A percentile compares a stretch with the other conserved stretches of the same genome.
These are phyloP conservation scores for Hondaea fermentalgiana DNA, from an alignment of 108 stramenopile genomes.

Conservation along the genomic window DNA sequence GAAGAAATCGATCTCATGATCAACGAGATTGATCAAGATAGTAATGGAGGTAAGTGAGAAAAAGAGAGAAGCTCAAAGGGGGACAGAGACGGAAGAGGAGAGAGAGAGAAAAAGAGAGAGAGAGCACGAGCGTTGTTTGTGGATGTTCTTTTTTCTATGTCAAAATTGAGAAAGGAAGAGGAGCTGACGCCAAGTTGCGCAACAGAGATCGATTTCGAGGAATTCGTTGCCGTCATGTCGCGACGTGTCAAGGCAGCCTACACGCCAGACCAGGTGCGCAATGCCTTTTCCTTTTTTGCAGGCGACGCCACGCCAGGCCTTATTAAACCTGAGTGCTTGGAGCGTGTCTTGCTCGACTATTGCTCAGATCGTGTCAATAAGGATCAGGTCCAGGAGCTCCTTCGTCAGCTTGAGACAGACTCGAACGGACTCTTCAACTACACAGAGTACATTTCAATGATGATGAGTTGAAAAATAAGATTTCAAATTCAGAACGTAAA, in stretches of 20 bases:
- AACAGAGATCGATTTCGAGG: conserved; percentile 55
- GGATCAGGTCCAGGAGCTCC: conserved; percentile 53
- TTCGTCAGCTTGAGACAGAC: conserved; percentile 57
- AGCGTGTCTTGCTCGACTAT: conserved; percentile 45
- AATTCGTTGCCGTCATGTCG: conserved; percentile 44
- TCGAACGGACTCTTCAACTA: conserved; percentile 52
- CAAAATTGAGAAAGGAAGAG: too few relatives aligned
- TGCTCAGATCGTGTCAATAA: conserved; percentile 49
- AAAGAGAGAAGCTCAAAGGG: too few relatives aligned
- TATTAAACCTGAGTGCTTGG: conserved; percentile 43
- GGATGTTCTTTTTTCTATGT: too few relatives aligned
- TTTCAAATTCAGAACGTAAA: too few relatives aligned
- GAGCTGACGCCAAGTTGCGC: too few relatives aligned
- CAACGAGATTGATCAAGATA: conserved; percentile 55
- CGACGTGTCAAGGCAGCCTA: conserved; percentile 51
- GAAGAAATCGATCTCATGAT: conserved; percentile 64
- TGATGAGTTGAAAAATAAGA: conserved; percentile 23
- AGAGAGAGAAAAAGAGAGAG: too few relatives aligned
- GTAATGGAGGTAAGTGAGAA: conserved; percentile 32
- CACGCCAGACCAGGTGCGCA: conserved; percentile 54
- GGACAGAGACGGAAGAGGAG: too few relatives aligned
- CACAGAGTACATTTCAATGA: conserved; percentile 56
- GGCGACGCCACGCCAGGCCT: conserved; percentile 34
- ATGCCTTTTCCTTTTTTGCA: conserved; percentile 56
- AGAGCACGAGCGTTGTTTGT: too few relatives aligned